Conservation (phyloP, 163 green algal species). For the Chloroidium sp. region DNA sequence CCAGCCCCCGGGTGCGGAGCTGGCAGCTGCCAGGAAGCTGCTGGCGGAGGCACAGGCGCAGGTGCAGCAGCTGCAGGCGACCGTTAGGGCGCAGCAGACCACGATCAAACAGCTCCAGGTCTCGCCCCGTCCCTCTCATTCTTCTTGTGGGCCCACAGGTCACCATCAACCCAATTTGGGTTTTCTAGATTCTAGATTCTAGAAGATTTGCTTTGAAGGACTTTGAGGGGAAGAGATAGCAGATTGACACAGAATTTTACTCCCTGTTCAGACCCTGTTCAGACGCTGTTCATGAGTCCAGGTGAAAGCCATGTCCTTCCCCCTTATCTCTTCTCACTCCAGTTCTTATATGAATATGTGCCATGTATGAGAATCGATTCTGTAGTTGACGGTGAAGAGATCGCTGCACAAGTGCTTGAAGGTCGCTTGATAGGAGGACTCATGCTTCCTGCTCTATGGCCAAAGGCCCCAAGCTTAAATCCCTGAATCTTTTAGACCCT, state of each 20-base stretch:
- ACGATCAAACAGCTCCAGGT: conserved; percentile 14
- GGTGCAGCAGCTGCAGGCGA: conserved; percentile 2
- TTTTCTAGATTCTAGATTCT: too few relatives aligned
- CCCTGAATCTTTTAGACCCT: too few relatives aligned
- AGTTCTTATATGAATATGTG: background rate
- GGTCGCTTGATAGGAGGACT: too few relatives aligned
- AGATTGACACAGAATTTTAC: background rate
- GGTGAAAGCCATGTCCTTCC: too few relatives aligned
- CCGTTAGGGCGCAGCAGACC: background rate
- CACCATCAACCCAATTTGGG: too few relatives aligned
- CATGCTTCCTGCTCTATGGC: too few relatives aligned
- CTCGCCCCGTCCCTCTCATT: background rate
- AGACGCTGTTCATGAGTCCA: background rate
- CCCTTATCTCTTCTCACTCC: background rate
- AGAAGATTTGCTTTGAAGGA: background rate
- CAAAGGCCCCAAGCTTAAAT: too few relatives aligned
- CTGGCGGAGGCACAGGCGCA: conserved; percentile 9
- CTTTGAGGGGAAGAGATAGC: background rate
- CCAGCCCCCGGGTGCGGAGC: background rate
- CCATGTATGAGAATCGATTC: too few relatives aligned
- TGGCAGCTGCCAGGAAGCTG: conserved; percentile 1
- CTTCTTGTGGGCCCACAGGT: too few relatives aligned
- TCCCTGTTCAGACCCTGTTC: background rate
- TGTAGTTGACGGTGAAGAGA: too few relatives aligned
- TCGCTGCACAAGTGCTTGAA: too few relatives aligned